Conservation (phyloP, 768 basidiomycete genomes). For the Mycena galericulata region DNA sequence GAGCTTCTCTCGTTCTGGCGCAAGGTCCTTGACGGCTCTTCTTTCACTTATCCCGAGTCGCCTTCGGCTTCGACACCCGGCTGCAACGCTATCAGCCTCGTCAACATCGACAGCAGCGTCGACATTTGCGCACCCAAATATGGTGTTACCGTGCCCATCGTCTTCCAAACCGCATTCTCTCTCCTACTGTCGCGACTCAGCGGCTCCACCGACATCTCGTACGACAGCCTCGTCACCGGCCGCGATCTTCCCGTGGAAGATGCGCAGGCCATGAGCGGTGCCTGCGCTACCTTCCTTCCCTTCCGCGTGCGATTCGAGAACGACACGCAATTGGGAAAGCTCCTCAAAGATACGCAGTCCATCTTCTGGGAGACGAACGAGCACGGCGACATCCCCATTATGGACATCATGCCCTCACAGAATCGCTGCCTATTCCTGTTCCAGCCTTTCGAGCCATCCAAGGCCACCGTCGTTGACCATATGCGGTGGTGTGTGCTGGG, state of each 20-base stretch:
- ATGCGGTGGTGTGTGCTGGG: conserved; percentile 6
- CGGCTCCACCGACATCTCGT: conserved; percentile 3
- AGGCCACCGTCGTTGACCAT: not conserved
- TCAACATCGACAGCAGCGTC: not conserved
- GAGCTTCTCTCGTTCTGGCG: conserved; percentile 11
- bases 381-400: conserved; percentile 12
- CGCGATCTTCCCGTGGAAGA: conserved; percentile 19
- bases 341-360: conserved; percentile 11
- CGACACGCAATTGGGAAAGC: not conserved
- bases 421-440: conserved; percentile 9
- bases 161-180: conserved; percentile 21
- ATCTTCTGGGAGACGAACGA: conserved; percentile 24
- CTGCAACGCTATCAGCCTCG: conserved; percentile 1
- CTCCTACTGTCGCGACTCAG: conserved; percentile 7
- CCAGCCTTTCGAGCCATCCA: conserved; percentile 9
- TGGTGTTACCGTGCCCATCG: conserved; percentile 7
- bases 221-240: conserved; percentile 24
- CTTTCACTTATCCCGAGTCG: not conserved
- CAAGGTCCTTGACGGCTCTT: conserved; percentile 5
- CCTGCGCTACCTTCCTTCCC: conserved; percentile 23
- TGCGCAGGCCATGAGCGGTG: conserved; percentile 22
- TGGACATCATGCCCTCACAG: not conserved
- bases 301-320: conserved; percentile 5
- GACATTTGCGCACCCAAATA: not conserved
- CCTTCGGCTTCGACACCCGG: not conserved